A percentile compares a stretch with the other conserved stretches of the same genome.
These are phyloP conservation scores for Yamadazyma tumulicola DNA, from an alignment of 805 yeast species.

Conservation along the genomic window DNA sequence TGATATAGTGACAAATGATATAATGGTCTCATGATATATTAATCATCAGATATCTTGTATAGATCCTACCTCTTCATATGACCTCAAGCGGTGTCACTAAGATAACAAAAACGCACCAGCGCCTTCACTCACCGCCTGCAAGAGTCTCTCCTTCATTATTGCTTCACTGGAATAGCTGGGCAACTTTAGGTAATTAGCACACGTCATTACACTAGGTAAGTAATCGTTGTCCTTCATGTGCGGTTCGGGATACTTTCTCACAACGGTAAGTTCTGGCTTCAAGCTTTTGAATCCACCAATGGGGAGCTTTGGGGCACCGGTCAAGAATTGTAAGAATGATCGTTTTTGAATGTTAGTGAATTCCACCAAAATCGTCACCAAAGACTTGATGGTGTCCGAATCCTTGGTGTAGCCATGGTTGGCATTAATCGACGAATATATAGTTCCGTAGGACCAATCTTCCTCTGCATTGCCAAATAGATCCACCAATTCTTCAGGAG, in stretches of 20 bases:
- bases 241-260: constrained; percentile 74
- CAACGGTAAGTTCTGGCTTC: constrained; percentile 83
- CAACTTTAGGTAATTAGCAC: constrained; percentile 88
- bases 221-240: constrained; percentile 69
- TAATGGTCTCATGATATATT: too few relatives aligned
- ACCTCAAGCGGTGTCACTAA: too few relatives aligned
- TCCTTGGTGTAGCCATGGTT: constrained; percentile 86
- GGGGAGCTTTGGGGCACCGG: constrained; percentile 92
- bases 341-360: constrained; percentile 59
- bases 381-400: constrained; percentile 55
- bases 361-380: constrained; percentile 59
- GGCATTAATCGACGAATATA: constrained; percentile 63
- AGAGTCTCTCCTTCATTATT: constrained; percentile 54
- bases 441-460: constrained; percentile 75
- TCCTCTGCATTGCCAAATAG: constrained; percentile 78
- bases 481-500: constrained; percentile 67
- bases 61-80: too few relatives aligned
- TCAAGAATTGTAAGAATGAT: constrained; percentile 76
- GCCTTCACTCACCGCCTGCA: constrained; percentile 81
- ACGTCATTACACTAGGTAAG: constrained; percentile 96
- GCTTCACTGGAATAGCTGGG: constrained; percentile 73
- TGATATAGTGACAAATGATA: too few relatives aligned
- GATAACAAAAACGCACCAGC: constrained; percentile 83
- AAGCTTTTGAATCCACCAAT: constrained; percentile 88
- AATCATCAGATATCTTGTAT: too few relatives aligned